Evolutionary conservation across 116 monocot species (phyloP).

Genomic region (Papilionanthe hybrid): DNA sequence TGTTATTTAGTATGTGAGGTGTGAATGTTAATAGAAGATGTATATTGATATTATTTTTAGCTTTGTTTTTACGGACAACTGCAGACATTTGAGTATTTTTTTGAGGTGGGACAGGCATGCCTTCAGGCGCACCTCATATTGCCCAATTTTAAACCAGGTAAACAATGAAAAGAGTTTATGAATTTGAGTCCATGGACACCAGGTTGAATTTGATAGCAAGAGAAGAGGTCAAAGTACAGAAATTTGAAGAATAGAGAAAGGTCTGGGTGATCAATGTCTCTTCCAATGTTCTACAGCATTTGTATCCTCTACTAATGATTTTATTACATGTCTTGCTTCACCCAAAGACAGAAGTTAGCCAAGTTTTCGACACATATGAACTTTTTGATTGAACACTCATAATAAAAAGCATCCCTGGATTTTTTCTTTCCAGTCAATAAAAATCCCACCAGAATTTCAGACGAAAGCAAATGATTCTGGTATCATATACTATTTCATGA

Average conservation of each 20-base stretch:
- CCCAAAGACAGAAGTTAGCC: background rate
- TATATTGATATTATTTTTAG: too few relatives aligned
- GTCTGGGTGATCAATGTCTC: background rate
- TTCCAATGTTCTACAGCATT: background rate
- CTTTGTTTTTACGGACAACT: too few relatives aligned
- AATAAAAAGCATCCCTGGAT: background rate
- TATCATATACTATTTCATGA: background rate
- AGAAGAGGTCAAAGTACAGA: background rate
- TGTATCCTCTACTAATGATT: background rate
- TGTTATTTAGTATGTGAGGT: too few relatives aligned
- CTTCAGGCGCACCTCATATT: too few relatives aligned
- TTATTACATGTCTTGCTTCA: background rate
- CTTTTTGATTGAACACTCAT: background rate
- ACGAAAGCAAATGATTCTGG: too few relatives aligned
- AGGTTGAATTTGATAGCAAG: background rate
- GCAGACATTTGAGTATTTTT: too few relatives aligned
- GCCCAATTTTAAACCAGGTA: background rate
- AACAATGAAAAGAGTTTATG: background rate
- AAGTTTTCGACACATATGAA: background rate
- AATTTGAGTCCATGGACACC: background rate
- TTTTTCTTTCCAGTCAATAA: background rate
- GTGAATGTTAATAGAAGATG: too few relatives aligned
- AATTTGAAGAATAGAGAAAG: background rate
- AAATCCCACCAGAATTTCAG: background rate
- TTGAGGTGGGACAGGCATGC: too few relatives aligned